Evolutionary conservation across 2,329 filamentous ascomycete species (phyloP).

Genomic region (Botrytis pseudocinerea): DNA sequence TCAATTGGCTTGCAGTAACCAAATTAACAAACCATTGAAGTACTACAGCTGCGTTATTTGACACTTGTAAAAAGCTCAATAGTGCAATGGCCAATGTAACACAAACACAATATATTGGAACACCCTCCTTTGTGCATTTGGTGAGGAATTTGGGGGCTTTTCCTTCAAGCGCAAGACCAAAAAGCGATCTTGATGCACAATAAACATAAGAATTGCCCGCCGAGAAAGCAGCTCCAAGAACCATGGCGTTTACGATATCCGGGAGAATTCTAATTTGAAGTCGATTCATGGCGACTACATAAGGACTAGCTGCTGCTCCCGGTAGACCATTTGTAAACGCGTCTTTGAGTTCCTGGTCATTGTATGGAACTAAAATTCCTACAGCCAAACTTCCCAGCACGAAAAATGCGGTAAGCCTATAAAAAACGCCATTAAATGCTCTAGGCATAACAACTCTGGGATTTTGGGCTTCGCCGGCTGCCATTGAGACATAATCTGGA

Average conservation of each 20-base stretch:
- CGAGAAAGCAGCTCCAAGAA: conserved; percentile 56
- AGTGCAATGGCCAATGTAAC: conserved; percentile 58
- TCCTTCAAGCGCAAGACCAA: conserved; percentile 53
- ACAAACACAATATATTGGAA: conserved; percentile 59
- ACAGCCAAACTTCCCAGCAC: conserved; percentile 59
- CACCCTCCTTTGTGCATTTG: conserved; percentile 51
- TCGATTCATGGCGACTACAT: conserved; percentile 51
- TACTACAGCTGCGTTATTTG: conserved; percentile 55
- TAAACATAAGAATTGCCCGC: conserved; percentile 50
- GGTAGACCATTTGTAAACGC: conserved; percentile 46
- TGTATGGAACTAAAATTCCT: conserved; percentile 58
- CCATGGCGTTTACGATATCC: conserved; percentile 56
- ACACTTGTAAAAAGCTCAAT: conserved; percentile 62
- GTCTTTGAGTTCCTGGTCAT: conserved; percentile 47
- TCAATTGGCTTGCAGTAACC: conserved; percentile 54
- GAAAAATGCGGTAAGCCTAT: conserved; percentile 63
- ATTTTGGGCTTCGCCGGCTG: conserved; percentile 58
- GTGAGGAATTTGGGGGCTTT: conserved; percentile 54
- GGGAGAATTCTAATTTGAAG: conserved; percentile 52
- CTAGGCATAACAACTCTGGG: conserved; percentile 60
- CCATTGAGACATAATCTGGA: conserved; percentile 54
- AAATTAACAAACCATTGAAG: conserved; percentile 63
- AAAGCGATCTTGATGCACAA: conserved; percentile 50
- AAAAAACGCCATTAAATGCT: conserved; percentile 61
- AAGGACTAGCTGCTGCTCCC: conserved; percentile 51